Evolutionary conservation across 345 rosid species (phyloP).

Genomic region (Rhodamnia rubescens): DNA sequence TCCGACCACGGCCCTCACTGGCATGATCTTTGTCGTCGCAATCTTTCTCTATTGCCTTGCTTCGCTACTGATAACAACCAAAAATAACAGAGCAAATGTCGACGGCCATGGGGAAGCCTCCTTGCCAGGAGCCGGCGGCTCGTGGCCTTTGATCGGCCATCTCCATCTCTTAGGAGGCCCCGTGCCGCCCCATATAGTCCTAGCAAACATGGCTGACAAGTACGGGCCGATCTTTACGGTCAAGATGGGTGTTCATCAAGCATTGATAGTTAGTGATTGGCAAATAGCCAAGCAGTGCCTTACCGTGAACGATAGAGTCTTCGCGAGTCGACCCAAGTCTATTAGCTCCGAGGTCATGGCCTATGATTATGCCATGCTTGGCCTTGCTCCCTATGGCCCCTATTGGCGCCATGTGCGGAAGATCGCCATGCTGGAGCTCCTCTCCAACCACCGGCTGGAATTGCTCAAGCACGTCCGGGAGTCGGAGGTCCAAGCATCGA

Average conservation of each 20-base stretch:
- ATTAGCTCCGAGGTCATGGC: constrained; percentile 4
- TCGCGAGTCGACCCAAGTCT: constrained; percentile 16
- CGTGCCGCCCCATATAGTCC: constrained; percentile 7
- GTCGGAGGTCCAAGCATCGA: constrained; percentile 8
- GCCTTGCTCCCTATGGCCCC: constrained; percentile 12
- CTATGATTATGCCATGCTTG: constrained; percentile 18
- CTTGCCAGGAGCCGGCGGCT: not conserved
- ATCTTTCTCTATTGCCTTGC: not conserved
- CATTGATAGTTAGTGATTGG: constrained; percentile 12
- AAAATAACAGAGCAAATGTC: not conserved
- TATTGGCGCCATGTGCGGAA: constrained; percentile 30
- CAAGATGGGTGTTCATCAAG: constrained; percentile 8
- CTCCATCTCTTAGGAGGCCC: constrained; percentile 20
- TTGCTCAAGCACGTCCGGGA: constrained; percentile 12
- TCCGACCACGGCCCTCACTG: not conserved
- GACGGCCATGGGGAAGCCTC: not conserved
- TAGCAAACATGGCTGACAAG: constrained; percentile 24
- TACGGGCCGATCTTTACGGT: constrained; percentile 16
- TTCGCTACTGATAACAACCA: not conserved
- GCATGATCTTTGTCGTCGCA: not conserved
- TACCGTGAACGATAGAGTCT: constrained; percentile 14
- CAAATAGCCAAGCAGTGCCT: constrained; percentile 19
- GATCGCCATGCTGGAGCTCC: constrained; percentile 14
- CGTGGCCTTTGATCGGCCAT: constrained; percentile 15
- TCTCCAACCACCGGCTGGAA: constrained; percentile 21